Percentiles rank a stretch among this genome's conserved stretches.
Conservation (phyloP, 2,329 filamentous ascomycete genomes). For the Pleurostoma richardsiae region DNA sequence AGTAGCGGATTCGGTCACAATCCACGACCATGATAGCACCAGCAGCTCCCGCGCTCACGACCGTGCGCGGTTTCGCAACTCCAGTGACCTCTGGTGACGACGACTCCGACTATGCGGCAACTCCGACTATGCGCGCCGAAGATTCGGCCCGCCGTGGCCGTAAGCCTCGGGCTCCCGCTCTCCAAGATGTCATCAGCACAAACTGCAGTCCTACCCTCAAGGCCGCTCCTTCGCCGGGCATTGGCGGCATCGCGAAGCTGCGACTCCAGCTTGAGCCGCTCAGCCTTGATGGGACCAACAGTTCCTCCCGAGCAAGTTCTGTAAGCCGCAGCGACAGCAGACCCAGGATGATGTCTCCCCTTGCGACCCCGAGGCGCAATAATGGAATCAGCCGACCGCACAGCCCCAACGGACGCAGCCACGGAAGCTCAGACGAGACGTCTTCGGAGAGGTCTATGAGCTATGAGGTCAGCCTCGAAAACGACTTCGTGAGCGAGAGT, state of each 20-base stretch:
- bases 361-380: conserved; percentile 16
- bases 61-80: conserved; percentile 53
- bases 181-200: conserved; percentile 55
- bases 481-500: conserved; percentile 76
- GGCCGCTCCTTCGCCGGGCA: conserved; percentile 44
- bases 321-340: conserved; percentile 48
- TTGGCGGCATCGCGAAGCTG: conserved; percentile 76
- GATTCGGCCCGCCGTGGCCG: conserved; percentile 24
- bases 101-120: conserved; percentile 41
- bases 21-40: conserved; percentile 36
- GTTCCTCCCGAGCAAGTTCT: conserved; percentile 42
- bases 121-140: conserved; percentile 13
- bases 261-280: conserved; percentile 78
- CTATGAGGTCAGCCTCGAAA: conserved; percentile 79
- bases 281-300: conserved; percentile 48
- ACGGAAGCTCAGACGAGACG: conserved; percentile 59
- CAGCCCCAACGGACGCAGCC: conserved; percentile 44
- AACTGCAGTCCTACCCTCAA: conserved; percentile 57
- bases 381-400: conserved; percentile 47
- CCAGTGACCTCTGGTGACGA: conserved; percentile 52
- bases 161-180: conserved; percentile 30
- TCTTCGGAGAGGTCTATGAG: conserved; percentile 68
- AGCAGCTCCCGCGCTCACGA: conserved; percentile 44
- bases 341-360: conserved; percentile 23
- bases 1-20: too few species aligned